A percentile compares a stretch with the other conserved stretches of the same genome.
These are phyloP conservation scores for Flueggea neowawraea DNA, from an alignment of 441 rosid genomes.

Conservation along the genomic window DNA sequence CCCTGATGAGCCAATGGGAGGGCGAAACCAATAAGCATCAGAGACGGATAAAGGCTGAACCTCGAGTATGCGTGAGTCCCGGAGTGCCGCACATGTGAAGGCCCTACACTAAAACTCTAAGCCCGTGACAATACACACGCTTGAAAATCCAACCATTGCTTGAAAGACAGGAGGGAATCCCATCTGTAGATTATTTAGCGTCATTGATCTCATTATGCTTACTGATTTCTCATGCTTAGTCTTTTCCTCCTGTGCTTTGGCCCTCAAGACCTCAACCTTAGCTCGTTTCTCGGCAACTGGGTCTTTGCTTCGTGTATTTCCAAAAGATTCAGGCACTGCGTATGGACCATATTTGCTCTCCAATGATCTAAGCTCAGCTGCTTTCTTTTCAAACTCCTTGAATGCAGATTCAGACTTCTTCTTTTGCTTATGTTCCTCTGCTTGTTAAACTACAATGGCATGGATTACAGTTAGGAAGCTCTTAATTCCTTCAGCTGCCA, in stretches of 20 bases:
- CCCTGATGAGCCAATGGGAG: too few relatives aligned
- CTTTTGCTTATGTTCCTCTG: slow-evolving; percentile 81
- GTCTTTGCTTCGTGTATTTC: slow-evolving; percentile 27
- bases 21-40: too few relatives aligned
- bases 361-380: slow-evolving; percentile 49
- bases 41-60: too few relatives aligned
- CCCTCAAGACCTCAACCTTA: slow-evolving; percentile 58
- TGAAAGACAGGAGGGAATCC: slow-evolving; percentile 90
- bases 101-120: too few relatives aligned
- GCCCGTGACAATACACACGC: slow-evolving; percentile 91
- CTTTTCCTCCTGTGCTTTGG: slow-evolving; percentile 85
- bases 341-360: slow-evolving; percentile 77
- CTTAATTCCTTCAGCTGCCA: slow-evolving; percentile 93
- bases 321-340: slow-evolving; percentile 41
- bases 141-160: slow-evolving; percentile 88
- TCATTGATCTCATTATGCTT: slow-evolving; percentile 73
- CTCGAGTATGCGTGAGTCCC: too few relatives aligned
- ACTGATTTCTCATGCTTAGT: slow-evolving; percentile 67
- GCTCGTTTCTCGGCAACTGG: slow-evolving; percentile 60
- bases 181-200: slow-evolving; percentile 84
- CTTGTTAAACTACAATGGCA: slow-evolving; percentile 77
- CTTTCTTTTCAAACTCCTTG: slow-evolving; percentile 57
- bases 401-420: slow-evolving; percentile 53
- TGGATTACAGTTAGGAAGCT: slow-evolving; percentile 73
- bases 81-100: too few relatives aligned